These are phyloP conservation scores for Juncus effusus DNA, from an alignment of 176 grass and related monocot genomes.

Conservation along the genomic window DNA sequence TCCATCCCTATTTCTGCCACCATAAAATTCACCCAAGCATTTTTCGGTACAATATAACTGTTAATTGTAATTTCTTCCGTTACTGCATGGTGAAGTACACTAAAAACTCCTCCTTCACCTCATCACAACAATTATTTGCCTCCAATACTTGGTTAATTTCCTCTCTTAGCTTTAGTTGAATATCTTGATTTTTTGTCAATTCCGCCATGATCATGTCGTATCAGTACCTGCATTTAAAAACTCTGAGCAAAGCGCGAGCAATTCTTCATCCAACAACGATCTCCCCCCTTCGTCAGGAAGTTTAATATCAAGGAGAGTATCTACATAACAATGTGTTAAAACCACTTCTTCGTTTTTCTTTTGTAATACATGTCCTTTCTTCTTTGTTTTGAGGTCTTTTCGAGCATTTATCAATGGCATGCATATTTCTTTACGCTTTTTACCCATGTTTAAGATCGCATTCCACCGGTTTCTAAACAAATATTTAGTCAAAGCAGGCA, in stretches of 20 bases:
- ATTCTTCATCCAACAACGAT: slow-evolving; percentile 42
- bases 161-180: slow-evolving; percentile 36
- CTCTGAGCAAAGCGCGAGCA: slow-evolving; percentile 41
- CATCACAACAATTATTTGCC: neutral
- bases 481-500: slow-evolving; percentile 35
- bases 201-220: slow-evolving; percentile 85
- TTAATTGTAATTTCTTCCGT: slow-evolving; percentile 45
- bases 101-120: slow-evolving; percentile 42
- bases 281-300: slow-evolving; percentile 37
- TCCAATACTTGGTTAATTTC: slow-evolving; percentile 30
- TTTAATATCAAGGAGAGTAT: slow-evolving; percentile 59
- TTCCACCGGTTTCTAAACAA: slow-evolving; percentile 34
- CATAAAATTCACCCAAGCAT: slow-evolving; percentile 50
- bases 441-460: slow-evolving; percentile 3
- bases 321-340: slow-evolving; percentile 53
- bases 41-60: slow-evolving; percentile 46
- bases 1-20: slow-evolving; percentile 49
- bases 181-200: slow-evolving; percentile 48
- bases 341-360: neutral
- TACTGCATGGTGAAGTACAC: slow-evolving; percentile 42
- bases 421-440: slow-evolving; percentile 24
- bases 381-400: slow-evolving; percentile 26
- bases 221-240: slow-evolving; percentile 69
- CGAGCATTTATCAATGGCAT: slow-evolving; percentile 41
- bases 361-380: neutral